These are phyloP conservation scores for Orbilia brochopaga DNA, from an alignment of 2,329 filamentous ascomycete genomes.

Conservation along the genomic window DNA sequence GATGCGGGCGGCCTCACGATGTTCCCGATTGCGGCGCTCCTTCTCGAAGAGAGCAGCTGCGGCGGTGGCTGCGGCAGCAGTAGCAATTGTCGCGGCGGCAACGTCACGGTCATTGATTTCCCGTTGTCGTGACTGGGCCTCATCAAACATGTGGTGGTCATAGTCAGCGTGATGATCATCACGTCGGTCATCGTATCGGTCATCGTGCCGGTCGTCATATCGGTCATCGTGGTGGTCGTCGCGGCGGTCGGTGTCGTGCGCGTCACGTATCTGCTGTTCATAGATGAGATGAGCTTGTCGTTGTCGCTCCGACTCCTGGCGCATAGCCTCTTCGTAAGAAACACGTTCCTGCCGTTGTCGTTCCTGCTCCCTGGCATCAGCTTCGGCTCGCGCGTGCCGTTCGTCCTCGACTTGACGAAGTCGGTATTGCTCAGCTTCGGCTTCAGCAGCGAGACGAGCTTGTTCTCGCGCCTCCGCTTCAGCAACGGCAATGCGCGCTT, in stretches of 20 bases:
- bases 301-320: conserved; percentile 35
- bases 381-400: conserved; percentile 19
- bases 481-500: conserved; percentile 1
- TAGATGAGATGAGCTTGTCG: conserved; percentile 40
- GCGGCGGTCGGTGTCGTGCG: conserved; percentile 1
- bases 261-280: conserved; percentile 40
- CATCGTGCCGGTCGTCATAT: no score
- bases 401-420: conserved; percentile 17
- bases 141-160: conserved; percentile 4
- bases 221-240: no score
- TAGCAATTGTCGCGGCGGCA: conserved; percentile 15
- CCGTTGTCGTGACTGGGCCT: conserved; percentile 25
- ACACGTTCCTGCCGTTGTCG: conserved; percentile 17
- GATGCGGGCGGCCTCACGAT: conserved; percentile 34
- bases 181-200: no score
- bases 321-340: conserved; percentile 15
- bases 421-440: conserved; percentile 14
- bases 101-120: conserved; percentile 30
- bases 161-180: conserved; percentile 17
- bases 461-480: conserved; percentile 5
- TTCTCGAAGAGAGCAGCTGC: conserved; percentile 25
- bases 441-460: conserved; percentile 12
- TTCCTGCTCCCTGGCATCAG: conserved; percentile 23
- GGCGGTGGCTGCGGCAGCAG: conserved; percentile 23
- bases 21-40: conserved; percentile 41